phyloP scores from a whole-genome alignment of 495 filamentous ascomycete genomes.

The Thermochaetoides thermophila region DNA sequence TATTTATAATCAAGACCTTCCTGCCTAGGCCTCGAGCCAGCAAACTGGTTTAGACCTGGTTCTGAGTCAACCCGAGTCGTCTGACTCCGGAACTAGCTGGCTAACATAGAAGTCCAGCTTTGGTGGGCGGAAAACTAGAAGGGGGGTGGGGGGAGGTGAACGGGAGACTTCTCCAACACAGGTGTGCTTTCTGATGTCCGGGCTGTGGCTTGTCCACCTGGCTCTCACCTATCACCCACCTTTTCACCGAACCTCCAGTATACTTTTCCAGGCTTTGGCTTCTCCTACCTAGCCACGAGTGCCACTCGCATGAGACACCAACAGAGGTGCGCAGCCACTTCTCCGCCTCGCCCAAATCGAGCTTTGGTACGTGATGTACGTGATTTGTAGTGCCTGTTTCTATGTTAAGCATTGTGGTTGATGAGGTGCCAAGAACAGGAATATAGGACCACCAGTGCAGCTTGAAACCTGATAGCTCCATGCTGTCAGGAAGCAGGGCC shows the following conservation, averaged over 20 bases:
- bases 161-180: neutral
- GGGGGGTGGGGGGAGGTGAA: neutral
- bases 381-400: too few species aligned
- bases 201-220: neutral
- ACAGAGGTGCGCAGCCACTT: constrained; percentile 6
- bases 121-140: constrained; percentile 4
- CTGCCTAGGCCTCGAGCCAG: too few species aligned
- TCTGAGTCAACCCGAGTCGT: too few species aligned
- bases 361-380: too few species aligned
- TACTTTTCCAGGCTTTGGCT: constrained; percentile 5
- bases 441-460: too few species aligned
- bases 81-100: constrained; percentile 1
- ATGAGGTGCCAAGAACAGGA: too few species aligned
- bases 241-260: constrained; percentile 20
- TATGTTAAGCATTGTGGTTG: too few species aligned
- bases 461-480: too few species aligned
- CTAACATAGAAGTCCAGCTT: neutral
- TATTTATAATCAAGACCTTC: too few species aligned
- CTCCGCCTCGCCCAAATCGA: neutral
- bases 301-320: constrained; percentile 23
- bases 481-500: too few species aligned
- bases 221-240: constrained; percentile 1
- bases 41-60: too few species aligned
- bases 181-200: neutral
- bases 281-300: constrained; percentile 6